Percentiles rank a stretch among this genome's conserved stretches.
phyloP scores from a whole-genome alignment of 225 moss, liverwort and hornwort species.

The Pleurozium schreberi region DNA sequence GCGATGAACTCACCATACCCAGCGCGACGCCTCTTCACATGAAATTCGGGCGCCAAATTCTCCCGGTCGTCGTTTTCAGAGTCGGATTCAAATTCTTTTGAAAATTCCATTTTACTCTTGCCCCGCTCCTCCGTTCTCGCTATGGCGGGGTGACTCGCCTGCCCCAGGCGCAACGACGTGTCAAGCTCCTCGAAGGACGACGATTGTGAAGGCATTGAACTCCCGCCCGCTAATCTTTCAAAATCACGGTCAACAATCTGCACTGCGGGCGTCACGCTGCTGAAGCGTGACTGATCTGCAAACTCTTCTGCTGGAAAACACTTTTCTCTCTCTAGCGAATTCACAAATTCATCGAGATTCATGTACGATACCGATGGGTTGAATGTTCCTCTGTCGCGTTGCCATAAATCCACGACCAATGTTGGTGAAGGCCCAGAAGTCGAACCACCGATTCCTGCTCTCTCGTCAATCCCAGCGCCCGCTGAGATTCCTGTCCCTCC shows the following conservation, averaged over 20 bases:
- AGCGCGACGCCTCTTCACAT: background rate
- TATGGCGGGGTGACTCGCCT: background rate
- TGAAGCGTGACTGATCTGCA: background rate
- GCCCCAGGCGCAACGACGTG: conserved; percentile 11
- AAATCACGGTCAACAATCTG: background rate
- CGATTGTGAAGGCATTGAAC: background rate
- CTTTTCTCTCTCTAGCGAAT: background rate
- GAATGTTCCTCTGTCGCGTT: background rate
- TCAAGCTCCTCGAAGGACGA: background rate
- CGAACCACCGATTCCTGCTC: background rate
- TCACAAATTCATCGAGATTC: conserved; percentile 7
- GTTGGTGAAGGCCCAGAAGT: background rate
- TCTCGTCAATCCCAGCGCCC: background rate
- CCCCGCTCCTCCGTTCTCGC: background rate
- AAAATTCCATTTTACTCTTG: background rate
- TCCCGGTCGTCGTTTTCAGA: background rate
- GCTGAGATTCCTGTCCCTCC: background rate
- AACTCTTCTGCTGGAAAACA: background rate
- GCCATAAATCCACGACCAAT: conserved; percentile 2
- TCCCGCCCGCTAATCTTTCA: background rate
- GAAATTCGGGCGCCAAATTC: background rate
- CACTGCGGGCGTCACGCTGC: background rate
- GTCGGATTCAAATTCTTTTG: background rate
- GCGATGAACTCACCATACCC: background rate
- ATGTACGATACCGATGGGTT: background rate